These are phyloP conservation scores for Edaphochlamys debaryana DNA, from an alignment of 139 green algal genomes.

Conservation along the genomic window DNA sequence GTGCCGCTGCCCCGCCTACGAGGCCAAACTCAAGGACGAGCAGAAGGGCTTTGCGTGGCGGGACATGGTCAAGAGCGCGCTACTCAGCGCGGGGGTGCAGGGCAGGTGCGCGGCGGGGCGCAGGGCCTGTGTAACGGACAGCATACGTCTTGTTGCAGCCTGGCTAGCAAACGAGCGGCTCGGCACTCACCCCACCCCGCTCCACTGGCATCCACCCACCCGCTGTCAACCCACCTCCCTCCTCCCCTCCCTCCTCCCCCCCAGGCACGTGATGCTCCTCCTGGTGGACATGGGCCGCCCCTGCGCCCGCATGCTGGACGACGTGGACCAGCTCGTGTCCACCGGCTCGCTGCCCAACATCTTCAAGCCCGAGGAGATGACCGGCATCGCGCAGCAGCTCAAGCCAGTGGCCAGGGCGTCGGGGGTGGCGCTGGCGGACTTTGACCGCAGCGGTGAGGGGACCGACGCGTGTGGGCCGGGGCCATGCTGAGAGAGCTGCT, in stretches of 20 bases:
- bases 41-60: conserved; percentile 50
- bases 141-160: no score
- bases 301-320: conserved; percentile 50
- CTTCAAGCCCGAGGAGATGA: conserved; percentile 51
- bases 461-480: no score
- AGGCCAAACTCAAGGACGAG: conserved; percentile 53
- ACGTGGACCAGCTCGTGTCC: conserved; percentile 45
- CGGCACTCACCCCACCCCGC: neutral
- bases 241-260: neutral
- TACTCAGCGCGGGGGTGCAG: conserved; percentile 46
- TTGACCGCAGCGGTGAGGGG: conserved; percentile 43
- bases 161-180: no score
- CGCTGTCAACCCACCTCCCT: no score
- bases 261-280: conserved; percentile 42
- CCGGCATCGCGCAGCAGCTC: conserved; percentile 47
- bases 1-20: conserved; percentile 40
- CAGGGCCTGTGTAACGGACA: no score
- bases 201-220: neutral
- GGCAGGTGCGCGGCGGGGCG: conserved; percentile 43
- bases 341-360: conserved; percentile 41
- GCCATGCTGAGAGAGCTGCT: no score
- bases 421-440: conserved; percentile 44
- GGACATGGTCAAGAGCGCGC: conserved; percentile 43
- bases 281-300: conserved; percentile 47
- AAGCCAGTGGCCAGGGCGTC: conserved; percentile 47